Conservation (phyloP, 495 filamentous ascomycete genomes). For the Coniosporium apollinis region DNA sequence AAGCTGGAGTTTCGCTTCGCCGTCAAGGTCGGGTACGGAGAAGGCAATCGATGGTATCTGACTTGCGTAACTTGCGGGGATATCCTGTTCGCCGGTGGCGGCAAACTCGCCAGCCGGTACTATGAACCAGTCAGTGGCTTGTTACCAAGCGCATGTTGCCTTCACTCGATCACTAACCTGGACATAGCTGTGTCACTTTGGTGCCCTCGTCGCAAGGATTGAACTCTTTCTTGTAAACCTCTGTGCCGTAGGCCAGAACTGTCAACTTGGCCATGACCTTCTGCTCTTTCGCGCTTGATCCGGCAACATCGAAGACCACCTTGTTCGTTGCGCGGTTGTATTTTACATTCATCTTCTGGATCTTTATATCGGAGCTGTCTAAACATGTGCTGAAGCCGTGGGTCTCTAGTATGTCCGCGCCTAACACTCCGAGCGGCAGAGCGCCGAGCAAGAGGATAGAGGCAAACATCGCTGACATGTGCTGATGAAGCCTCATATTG, state of each 20-base stretch:
- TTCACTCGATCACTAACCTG: constrained; percentile 55
- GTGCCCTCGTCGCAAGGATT: constrained; percentile 58
- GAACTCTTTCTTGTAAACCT: constrained; percentile 66
- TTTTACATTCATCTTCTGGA: constrained; percentile 57
- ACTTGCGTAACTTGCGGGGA: constrained; percentile 51
- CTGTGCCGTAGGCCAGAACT: constrained; percentile 72
- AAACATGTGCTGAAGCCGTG: constrained; percentile 64
- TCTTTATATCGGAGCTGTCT: constrained; percentile 44
- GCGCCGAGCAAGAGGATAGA: constrained; percentile 19
- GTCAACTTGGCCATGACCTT: constrained; percentile 67
- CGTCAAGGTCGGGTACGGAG: constrained; percentile 76
- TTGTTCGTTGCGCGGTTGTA: constrained; percentile 58
- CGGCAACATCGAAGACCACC: constrained; percentile 70
- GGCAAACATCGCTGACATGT: constrained; percentile 1
- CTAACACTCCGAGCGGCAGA: constrained; percentile 31
- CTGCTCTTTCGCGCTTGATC: constrained; percentile 52
- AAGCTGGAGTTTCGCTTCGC: constrained; percentile 64
- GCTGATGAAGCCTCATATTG: constrained; percentile 2
- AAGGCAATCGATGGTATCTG: constrained; percentile 86
- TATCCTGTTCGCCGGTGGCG: constrained; percentile 48
- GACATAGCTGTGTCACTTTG: constrained; percentile 60
- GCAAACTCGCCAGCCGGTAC: constrained; percentile 61
- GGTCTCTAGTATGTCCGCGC: constrained; percentile 61
- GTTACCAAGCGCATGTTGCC: too few relatives aligned
- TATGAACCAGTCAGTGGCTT: constrained; percentile 17